A percentile compares a stretch with the other conserved stretches of the same genome.
phyloP scores from a whole-genome alignment of 2,329 filamentous ascomycete genomes.

The Harringtonia lauricola region DNA sequence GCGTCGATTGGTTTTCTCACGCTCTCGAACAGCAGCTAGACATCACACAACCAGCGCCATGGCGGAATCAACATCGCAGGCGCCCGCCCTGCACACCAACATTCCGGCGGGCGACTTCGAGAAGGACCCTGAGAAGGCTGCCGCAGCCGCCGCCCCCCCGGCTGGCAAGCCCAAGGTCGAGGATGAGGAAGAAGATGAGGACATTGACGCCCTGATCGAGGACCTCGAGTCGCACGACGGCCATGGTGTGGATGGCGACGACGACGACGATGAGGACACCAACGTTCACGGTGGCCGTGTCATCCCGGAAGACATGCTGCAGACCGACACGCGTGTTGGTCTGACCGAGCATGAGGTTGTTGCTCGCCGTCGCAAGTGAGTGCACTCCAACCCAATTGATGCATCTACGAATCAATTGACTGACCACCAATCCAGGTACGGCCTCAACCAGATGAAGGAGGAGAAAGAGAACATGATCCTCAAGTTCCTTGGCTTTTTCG shows the following conservation, averaged over 20 bases:
- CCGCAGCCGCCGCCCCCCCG: slow-evolving; percentile 18
- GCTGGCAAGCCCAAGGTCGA: slow-evolving; percentile 27
- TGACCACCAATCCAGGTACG: slow-evolving; percentile 26
- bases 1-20: not conserved
- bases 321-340: slow-evolving; percentile 61
- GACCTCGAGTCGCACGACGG: slow-evolving; percentile 78
- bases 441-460: slow-evolving; percentile 79
- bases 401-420: not conserved
- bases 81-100: slow-evolving; percentile 50
- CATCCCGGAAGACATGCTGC: slow-evolving; percentile 56
- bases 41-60: slow-evolving; percentile 22
- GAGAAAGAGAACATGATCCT: slow-evolving; percentile 76
- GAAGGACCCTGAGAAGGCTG: slow-evolving; percentile 37
- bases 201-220: slow-evolving; percentile 79
- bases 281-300: slow-evolving; percentile 41
- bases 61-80: slow-evolving; percentile 42
- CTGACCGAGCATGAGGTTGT: slow-evolving; percentile 61
- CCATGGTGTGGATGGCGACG: slow-evolving; percentile 48
- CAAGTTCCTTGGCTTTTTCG: slow-evolving; percentile 75
- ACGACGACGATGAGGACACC: slow-evolving; percentile 43
- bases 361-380: slow-evolving; percentile 50
- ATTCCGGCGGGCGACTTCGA: slow-evolving; percentile 55
- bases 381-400: not conserved
- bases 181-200: slow-evolving; percentile 64
- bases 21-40: slow-evolving; percentile 2